Evolutionary conservation across 2,329 filamentous ascomycete genomes (phyloP).

Genomic region (Aspergillus tamarii): DNA sequence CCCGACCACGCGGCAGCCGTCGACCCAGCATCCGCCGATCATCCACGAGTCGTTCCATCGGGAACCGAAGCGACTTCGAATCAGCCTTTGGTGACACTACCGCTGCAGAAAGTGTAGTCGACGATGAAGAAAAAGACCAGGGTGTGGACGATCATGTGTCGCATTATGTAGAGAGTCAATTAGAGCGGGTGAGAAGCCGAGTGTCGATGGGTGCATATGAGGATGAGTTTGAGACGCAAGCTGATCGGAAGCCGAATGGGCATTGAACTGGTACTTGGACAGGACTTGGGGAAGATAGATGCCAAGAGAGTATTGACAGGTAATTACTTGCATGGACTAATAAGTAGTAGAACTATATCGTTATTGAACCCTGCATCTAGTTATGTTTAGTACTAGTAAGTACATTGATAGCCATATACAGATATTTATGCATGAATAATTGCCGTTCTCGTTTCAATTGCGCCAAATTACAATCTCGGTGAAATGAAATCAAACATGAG

Average conservation of each 20-base stretch:
- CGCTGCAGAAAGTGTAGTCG: constrained; percentile 34
- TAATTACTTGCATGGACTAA: not conserved
- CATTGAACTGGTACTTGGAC: constrained; percentile 9
- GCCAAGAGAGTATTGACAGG: not conserved
- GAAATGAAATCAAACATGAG: no score
- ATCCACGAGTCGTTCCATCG: constrained; percentile 81
- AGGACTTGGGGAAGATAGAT: not conserved
- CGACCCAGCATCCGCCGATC: constrained; percentile 69
- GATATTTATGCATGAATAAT: not conserved
- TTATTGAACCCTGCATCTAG: not conserved
- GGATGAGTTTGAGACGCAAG: constrained; percentile 65
- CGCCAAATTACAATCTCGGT: no score
- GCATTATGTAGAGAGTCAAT: constrained; percentile 78
- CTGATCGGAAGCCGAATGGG: constrained; percentile 47
- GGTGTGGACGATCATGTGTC: constrained; percentile 71
- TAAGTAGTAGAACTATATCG: not conserved
- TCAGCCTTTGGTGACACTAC: constrained; percentile 41
- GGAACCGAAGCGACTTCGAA: constrained; percentile 78
- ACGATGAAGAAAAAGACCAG: constrained; percentile 32
- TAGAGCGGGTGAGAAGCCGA: constrained; percentile 70
- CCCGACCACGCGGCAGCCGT: constrained; percentile 45
- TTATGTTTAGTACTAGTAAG: not conserved
- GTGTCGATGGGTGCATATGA: constrained; percentile 55
- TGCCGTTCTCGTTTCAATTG: no score
- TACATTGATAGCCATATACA: not conserved